A percentile compares a stretch with the other conserved stretches of the same genome.
These are phyloP conservation scores for Tanacetum coccineum DNA, from an alignment of 129 eudicot species.

Conservation along the genomic window DNA sequence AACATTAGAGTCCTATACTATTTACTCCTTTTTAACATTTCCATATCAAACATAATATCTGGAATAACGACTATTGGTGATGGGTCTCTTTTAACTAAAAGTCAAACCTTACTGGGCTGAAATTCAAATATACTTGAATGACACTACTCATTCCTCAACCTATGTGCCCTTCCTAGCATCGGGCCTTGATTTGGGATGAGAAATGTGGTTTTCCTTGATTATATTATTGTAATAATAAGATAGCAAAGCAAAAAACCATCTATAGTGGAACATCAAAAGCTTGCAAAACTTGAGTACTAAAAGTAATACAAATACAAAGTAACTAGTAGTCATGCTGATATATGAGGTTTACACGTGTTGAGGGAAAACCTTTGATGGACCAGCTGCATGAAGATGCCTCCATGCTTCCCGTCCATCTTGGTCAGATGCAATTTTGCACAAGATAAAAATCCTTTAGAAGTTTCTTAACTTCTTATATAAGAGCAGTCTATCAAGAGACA, in stretches of 20 bases:
- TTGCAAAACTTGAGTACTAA: not conserved
- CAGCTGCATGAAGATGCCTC: conserved; percentile 92
- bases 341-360: conserved; percentile 15
- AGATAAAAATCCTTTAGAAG: conserved; percentile 19
- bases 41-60: too few species aligned
- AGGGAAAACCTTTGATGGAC: conserved; percentile 75
- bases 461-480: not conserved
- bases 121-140: too few species aligned
- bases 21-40: too few species aligned
- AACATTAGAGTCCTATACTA: too few species aligned
- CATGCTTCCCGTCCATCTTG: conserved; percentile 94
- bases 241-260: not conserved
- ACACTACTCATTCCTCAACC: not conserved
- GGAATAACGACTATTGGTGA: too few species aligned
- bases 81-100: too few species aligned
- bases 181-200: conserved; percentile 1
- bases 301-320: conserved; percentile 9
- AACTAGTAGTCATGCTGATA: conserved; percentile 10
- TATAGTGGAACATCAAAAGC: not conserved
- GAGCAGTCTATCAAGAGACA: not conserved
- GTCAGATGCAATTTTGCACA: conserved; percentile 72
- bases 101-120: too few species aligned
- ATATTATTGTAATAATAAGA: not conserved
- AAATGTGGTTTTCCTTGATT: conserved; percentile 10
- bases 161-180: conserved; percentile 5